A percentile compares a stretch with the other conserved stretches of the same genome.
Conservation (phyloP, 768 basidiomycete species). For the Tulasnella sp. region DNA sequence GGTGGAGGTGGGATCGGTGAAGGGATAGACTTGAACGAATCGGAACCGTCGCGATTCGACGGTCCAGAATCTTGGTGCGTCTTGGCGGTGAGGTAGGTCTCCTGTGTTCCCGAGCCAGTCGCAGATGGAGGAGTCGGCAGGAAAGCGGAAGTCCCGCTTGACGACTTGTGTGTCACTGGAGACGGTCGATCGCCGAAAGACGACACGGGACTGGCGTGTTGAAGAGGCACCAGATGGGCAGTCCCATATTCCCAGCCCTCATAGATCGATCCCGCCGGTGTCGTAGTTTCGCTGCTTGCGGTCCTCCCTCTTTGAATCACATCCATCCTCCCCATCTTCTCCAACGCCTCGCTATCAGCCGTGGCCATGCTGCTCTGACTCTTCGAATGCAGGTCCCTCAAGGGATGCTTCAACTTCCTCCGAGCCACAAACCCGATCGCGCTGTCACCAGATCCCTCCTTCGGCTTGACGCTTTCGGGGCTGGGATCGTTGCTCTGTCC, state of each 20-base stretch:
- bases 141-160: constrained; percentile 16
- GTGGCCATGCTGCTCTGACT: constrained; percentile 41
- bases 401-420: neutral
- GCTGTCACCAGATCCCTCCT: constrained; percentile 7
- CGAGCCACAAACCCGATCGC: neutral
- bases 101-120: neutral
- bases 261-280: constrained; percentile 22
- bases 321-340: constrained; percentile 60
- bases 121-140: constrained; percentile 14
- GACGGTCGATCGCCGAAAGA: neutral
- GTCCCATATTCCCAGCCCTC: neutral
- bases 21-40: constrained; percentile 12
- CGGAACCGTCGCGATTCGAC: neutral
- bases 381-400: constrained; percentile 15
- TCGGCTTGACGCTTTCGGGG: constrained; percentile 34
- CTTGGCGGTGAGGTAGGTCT: constrained; percentile 3
- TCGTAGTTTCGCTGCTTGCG: constrained; percentile 8
- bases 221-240: neutral
- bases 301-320: constrained; percentile 46
- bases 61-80: neutral
- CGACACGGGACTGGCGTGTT: constrained; percentile 33
- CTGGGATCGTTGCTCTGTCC: constrained; percentile 22
- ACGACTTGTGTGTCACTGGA: constrained; percentile 5
- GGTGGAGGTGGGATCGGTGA: constrained; percentile 2
- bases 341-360: constrained; percentile 60